phyloP scores from a whole-genome alignment of 306 rosid species.

The Cicer bijugum region DNA sequence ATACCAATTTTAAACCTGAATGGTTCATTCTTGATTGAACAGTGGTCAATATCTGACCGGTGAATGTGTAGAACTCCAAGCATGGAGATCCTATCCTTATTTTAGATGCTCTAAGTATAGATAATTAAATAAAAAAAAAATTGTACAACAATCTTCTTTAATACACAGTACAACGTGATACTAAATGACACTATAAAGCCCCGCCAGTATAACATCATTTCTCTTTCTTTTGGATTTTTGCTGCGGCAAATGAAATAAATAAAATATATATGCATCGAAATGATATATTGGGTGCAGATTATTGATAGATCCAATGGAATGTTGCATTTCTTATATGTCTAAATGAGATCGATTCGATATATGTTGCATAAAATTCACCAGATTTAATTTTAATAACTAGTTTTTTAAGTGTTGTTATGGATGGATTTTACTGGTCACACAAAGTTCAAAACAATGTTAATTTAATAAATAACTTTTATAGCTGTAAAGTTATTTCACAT shows the following conservation, averaged over 20 bases:
- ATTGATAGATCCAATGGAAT: constrained; percentile 63
- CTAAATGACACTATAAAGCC: background rate
- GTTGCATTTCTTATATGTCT: constrained; percentile 42
- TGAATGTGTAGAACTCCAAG: no score
- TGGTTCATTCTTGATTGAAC: no score
- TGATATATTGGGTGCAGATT: constrained; percentile 43
- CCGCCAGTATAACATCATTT: background rate
- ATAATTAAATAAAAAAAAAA: no score
- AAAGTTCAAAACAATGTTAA: constrained; percentile 13
- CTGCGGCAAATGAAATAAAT: background rate
- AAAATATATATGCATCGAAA: constrained; percentile 41
- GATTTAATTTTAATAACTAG: background rate
- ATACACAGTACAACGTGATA: no score
- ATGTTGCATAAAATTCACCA: constrained; percentile 44
- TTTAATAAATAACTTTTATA: constrained; percentile 13
- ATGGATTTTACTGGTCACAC: constrained; percentile 18
- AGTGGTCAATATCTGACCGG: no score
- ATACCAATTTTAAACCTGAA: no score
- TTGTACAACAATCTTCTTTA: no score
- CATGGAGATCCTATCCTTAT: no score
- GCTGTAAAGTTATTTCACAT: constrained; percentile 6
- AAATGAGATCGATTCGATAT: constrained; percentile 31
- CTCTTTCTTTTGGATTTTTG: background rate
- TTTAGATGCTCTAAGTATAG: no score
- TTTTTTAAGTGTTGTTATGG: constrained; percentile 10